Evolutionary conservation across 768 basidiomycete species (phyloP).

Genomic region (Amanita jacksonii): DNA sequence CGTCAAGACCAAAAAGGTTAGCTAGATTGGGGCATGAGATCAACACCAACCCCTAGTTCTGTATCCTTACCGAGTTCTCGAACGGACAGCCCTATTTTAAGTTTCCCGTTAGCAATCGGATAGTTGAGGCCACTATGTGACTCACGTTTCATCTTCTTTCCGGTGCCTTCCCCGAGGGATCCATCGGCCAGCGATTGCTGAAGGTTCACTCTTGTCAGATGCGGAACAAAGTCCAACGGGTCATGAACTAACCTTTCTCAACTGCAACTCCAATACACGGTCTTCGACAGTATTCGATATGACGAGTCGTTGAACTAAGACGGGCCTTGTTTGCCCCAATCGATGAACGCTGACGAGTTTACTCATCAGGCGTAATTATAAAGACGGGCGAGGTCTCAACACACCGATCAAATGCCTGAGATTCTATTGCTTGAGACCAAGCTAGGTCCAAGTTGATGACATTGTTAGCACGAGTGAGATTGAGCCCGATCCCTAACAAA

Average conservation of each 20-base stretch:
- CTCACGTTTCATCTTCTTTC: constrained; percentile 48
- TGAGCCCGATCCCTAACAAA: constrained; percentile 36
- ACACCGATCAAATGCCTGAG: constrained; percentile 42
- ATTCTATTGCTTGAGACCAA: constrained; percentile 56
- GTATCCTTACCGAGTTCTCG: constrained; percentile 34
- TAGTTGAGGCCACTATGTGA: too few species aligned
- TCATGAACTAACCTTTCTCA: constrained; percentile 40
- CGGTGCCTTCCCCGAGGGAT: constrained; percentile 51
- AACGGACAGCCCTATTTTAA: constrained; percentile 31
- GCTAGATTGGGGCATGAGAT: constrained; percentile 14
- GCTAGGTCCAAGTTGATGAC: constrained; percentile 56
- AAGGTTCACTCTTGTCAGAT: constrained; percentile 2
- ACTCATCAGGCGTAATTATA: not conserved
- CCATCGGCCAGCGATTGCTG: constrained; percentile 50
- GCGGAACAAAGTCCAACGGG: not conserved
- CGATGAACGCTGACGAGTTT: constrained; percentile 34
- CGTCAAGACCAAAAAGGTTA: constrained; percentile 36
- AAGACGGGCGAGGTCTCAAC: too few species aligned
- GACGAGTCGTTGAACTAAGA: constrained; percentile 46
- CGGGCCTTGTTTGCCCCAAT: constrained; percentile 43
- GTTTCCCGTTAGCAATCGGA: too few species aligned
- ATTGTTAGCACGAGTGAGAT: constrained; percentile 54
- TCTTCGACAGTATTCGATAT: constrained; percentile 58
- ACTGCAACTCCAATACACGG: constrained; percentile 56
- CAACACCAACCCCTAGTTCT: not conserved